phyloP scores from a whole-genome alignment of 2,329 filamentous ascomycete species.

The Phyllosticta citrichinensis region DNA sequence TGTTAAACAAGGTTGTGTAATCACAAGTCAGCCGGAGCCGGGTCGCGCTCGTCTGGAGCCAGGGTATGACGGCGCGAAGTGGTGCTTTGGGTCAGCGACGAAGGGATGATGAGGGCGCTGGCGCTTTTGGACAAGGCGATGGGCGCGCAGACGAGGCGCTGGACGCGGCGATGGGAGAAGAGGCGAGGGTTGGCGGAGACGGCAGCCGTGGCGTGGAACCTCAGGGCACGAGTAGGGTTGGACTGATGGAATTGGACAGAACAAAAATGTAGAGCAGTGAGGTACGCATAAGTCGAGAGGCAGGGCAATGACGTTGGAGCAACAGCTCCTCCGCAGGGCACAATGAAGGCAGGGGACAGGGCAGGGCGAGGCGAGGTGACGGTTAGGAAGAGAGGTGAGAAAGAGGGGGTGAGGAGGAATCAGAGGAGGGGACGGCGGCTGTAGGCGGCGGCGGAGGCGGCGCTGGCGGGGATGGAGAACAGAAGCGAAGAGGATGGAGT shows the following conservation, averaged over 20 bases:
- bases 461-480: background rate
- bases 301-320: conserved; percentile 8
- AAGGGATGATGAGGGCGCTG: background rate
- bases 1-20: background rate
- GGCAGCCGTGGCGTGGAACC: background rate
- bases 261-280: conserved; percentile 5
- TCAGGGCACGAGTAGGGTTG: conserved; percentile 11
- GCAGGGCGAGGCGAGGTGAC: background rate
- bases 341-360: background rate
- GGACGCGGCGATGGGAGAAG: background rate
- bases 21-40: background rate
- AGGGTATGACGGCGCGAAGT: background rate
- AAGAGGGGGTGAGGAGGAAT: background rate
- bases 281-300: conserved; percentile 6
- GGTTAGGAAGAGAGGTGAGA: background rate
- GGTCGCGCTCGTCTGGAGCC: background rate
- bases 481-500: background rate
- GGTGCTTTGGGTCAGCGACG: background rate
- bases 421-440: too few species aligned
- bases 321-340: background rate
- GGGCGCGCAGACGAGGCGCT: background rate
- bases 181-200: background rate
- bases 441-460: background rate
- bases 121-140: background rate
- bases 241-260: background rate